Evolutionary conservation across 805 yeast genomes (phyloP), one percentile per base, ranked within the genome.

Genomic region (Maudiozyma turicensis): DNA sequence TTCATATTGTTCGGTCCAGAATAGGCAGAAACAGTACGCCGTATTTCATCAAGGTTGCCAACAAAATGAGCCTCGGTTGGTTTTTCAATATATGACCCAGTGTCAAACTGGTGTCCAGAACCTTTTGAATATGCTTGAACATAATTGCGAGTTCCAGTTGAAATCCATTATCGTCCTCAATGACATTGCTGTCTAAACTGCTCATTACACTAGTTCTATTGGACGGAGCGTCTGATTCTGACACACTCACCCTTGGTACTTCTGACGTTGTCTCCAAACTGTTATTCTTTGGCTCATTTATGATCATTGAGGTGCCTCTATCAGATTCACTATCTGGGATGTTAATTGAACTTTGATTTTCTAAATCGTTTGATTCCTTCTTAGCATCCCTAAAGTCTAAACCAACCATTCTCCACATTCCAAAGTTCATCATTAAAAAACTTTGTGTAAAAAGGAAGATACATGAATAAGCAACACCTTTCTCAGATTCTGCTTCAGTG

Each of bases 381-480:
- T 52, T 49, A 28, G 58, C 61, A 26, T 63, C 58, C 50, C 75
- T 71, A 59, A 88, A 85, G 62, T 89, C 96, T 61, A 78, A 69
- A 40, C 81, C 84, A 13, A 88, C 72, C 47, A 89, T 65, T 52
- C 80, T 73, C 66, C 82, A 83, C 47, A 85, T 76, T 1, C 96
- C 96, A 43, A 84, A 66, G 58, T 86, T 83, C 74, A 87, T 86
- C 66, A 84, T 80, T 58, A 76, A 65, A 43, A 86, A 72, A 38
- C 81, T 72, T 63, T 84, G 87, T 2, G 82, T 71, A 6, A 85
- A 80, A 49, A 81, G 69, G 55, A 81, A 84, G 33, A 88, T 81
- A 57, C 89, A 82, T 15, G 84, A 81, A 65, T 84, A 87, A 0
- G 95, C 91, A 32, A 83, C 84, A 33, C 95, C 95, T 56, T 75